phyloP scores from a whole-genome alignment of 2,329 filamentous ascomycete species.

The Pseudogymnoascus sp. region DNA sequence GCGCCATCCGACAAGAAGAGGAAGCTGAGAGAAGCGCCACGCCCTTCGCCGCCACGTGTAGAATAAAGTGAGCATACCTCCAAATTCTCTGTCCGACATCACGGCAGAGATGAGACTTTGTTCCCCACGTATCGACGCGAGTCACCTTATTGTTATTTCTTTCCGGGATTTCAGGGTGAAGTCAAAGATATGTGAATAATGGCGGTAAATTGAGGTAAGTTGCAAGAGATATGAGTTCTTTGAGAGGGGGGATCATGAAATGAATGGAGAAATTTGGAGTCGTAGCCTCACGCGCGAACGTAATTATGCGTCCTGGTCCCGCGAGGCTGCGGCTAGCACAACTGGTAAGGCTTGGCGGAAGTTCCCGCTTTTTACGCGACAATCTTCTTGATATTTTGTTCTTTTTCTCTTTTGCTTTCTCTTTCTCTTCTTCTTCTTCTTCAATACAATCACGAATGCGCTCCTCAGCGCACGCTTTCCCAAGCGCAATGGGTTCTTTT shows the following conservation, averaged over 20 bases:
- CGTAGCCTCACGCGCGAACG: constrained; percentile 7
- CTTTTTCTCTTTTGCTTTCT: background rate
- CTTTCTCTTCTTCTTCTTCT: background rate
- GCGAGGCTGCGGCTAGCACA: constrained; percentile 4
- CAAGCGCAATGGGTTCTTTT: background rate
- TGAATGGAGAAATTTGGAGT: constrained; percentile 2
- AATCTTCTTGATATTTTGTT: constrained; percentile 6
- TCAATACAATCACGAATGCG: background rate
- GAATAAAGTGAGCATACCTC: constrained; percentile 39
- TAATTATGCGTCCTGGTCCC: background rate
- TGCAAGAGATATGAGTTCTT: background rate
- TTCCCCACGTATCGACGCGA: constrained; percentile 3
- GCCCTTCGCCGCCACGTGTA: background rate
- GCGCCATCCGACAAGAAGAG: background rate
- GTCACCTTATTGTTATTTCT: constrained; percentile 5
- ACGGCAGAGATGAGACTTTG: constrained; percentile 7
- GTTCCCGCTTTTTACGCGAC: constrained; percentile 8
- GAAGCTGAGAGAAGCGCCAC: background rate
- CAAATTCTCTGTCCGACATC: constrained; percentile 62
- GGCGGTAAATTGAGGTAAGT: background rate
- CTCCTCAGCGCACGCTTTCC: background rate
- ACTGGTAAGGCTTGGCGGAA: constrained; percentile 2
- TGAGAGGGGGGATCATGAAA: background rate
- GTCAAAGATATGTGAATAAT: background rate
- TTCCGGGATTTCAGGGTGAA: background rate